Evolutionary conservation across 1,284 basidiomycete species (phyloP).

Genomic region (Trichosporon faecale): DNA sequence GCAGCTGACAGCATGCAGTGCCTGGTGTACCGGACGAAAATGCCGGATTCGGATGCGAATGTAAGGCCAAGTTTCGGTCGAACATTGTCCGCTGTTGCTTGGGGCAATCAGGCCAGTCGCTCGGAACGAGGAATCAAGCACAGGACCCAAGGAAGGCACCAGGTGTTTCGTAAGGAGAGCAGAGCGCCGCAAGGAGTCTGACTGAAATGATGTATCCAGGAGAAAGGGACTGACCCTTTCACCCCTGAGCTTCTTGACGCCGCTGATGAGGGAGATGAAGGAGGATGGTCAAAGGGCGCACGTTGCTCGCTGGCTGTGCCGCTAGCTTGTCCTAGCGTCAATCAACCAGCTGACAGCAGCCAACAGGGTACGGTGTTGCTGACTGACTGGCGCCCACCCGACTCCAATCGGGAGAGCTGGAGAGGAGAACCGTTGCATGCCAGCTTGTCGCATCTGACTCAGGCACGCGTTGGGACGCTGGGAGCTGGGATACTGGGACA

Average conservation of each 20-base stretch:
- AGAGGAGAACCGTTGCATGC: background rate
- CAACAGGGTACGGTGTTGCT: background rate
- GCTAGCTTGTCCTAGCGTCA: background rate
- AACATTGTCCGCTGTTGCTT: background rate
- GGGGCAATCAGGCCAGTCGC: background rate
- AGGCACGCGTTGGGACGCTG: background rate
- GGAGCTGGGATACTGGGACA: background rate
- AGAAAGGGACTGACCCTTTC: background rate
- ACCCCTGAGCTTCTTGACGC: background rate
- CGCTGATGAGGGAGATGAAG: background rate
- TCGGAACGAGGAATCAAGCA: background rate
- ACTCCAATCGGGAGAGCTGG: too few relatives aligned
- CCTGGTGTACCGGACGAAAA: background rate
- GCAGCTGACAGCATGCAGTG: background rate
- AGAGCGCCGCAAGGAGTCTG: background rate
- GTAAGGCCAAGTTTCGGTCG: background rate
- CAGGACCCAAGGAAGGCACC: background rate
- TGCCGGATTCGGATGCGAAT: slow-evolving; percentile 7
- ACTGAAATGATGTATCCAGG: slow-evolving; percentile 5
- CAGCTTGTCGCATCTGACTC: background rate
- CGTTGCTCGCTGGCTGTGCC: background rate
- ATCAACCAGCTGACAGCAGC: background rate
- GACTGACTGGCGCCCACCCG: background rate
- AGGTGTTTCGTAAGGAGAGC: background rate
- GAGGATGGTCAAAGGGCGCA: too few relatives aligned